phyloP scores from a whole-genome alignment of 1,284 basidiomycete genomes.

The Amylostereum chailletii region DNA sequence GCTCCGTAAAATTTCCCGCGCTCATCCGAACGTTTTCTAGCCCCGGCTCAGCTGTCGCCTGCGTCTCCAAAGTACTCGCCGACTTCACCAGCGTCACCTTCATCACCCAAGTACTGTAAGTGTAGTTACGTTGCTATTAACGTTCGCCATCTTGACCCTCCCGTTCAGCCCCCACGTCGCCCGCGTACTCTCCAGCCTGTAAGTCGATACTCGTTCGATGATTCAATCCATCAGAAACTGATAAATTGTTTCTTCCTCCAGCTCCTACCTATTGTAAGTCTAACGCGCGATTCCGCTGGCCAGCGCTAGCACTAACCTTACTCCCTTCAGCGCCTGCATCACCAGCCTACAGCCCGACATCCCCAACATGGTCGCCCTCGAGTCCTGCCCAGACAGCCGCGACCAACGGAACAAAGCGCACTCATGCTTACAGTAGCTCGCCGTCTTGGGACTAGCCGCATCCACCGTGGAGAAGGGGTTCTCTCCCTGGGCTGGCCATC shows the following conservation, averaged over 20 bases:
- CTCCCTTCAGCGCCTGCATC: slow-evolving; percentile 60
- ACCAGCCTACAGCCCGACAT: slow-evolving; percentile 76
- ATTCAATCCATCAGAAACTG: neutral
- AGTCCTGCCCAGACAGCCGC: slow-evolving; percentile 51
- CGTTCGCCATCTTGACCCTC: slow-evolving; percentile 5
- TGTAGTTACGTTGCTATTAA: slow-evolving; percentile 9
- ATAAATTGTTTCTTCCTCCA: slow-evolving; percentile 6
- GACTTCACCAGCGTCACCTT: slow-evolving; percentile 74
- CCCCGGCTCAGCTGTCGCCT: slow-evolving; percentile 64
- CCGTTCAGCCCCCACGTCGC: slow-evolving; percentile 65
- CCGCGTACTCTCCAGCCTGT: slow-evolving; percentile 79
- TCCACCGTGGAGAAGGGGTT: neutral
- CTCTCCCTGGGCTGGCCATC: neutral
- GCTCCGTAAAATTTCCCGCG: too few relatives aligned
- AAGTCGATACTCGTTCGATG: slow-evolving; percentile 24
- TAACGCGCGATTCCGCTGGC: neutral
- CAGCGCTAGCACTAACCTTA: slow-evolving; percentile 12
- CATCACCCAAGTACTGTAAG: slow-evolving; percentile 85
- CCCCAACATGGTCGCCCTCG: slow-evolving; percentile 73
- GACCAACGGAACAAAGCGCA: slow-evolving; percentile 32
- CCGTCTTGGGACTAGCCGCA: slow-evolving; percentile 45
- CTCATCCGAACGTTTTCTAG: slow-evolving; percentile 17
- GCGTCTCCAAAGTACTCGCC: slow-evolving; percentile 83
- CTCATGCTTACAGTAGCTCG: slow-evolving; percentile 41
- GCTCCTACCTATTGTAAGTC: slow-evolving; percentile 57